Conservation (phyloP, 805 yeast genomes). For the Saccharomyces mikatae region DNA sequence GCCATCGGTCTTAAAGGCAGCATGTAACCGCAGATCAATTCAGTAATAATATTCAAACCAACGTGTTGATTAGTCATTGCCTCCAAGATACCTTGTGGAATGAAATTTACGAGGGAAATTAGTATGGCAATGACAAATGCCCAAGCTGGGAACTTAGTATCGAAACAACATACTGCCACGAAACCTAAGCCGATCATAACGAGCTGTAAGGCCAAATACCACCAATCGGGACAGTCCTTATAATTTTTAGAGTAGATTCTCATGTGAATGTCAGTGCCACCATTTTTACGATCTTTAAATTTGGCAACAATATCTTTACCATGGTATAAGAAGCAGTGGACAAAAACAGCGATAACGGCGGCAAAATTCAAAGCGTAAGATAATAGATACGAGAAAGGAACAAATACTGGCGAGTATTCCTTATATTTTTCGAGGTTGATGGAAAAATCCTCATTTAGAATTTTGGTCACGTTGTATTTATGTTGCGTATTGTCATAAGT, state of each 20-base stretch:
- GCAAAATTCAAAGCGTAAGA: conserved; percentile 56
- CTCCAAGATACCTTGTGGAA: conserved; percentile 51
- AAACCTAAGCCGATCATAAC: conserved; percentile 25
- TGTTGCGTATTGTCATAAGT: conserved; percentile 43
- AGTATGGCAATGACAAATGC: conserved; percentile 48
- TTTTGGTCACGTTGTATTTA: conserved; percentile 39
- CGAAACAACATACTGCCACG: conserved; percentile 31
- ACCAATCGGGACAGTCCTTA: conserved; percentile 68
- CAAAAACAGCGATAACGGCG: conserved; percentile 51
- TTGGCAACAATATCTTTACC: conserved; percentile 44
- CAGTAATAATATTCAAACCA: conserved; percentile 53
- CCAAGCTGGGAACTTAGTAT: conserved; percentile 57
- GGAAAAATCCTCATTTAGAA: conserved; percentile 36
- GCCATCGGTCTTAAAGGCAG: conserved; percentile 50
- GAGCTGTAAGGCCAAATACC: conserved; percentile 39
- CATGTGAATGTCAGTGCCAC: conserved; percentile 40
- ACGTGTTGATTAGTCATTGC: conserved; percentile 49
- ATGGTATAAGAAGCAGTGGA: conserved; percentile 51
- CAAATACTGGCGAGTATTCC: conserved; percentile 49
- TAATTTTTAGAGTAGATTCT: conserved; percentile 45
- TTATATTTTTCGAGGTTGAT: conserved; percentile 41
- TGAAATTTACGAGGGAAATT: conserved; percentile 44
- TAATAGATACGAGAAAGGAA: conserved; percentile 50
- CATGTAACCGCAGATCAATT: conserved; percentile 52
- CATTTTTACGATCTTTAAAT: conserved; percentile 34